A percentile compares a stretch with the other conserved stretches of the same genome.
Evolutionary conservation across 148 eudicot genomes (phyloP).

Genomic region (Heliosperma pusillum): DNA sequence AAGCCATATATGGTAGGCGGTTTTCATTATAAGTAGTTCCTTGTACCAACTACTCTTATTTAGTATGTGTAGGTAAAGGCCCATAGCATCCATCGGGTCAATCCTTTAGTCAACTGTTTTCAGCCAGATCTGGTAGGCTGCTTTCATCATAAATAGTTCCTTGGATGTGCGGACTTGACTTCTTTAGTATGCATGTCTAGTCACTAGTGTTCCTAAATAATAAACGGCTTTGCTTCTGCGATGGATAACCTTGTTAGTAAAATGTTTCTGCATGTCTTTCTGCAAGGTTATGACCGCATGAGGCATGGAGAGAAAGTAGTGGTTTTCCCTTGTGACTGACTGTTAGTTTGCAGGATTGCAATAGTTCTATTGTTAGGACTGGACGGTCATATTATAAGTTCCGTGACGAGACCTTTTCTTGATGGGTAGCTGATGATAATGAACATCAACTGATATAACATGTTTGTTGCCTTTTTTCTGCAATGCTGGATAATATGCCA

Average conservation of each 20-base stretch:
- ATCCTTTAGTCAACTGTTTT: not conserved
- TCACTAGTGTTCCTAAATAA: no score
- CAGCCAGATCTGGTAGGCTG: no score
- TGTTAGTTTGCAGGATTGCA: not conserved
- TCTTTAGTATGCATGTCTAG: not conserved
- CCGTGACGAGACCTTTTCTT: not conserved
- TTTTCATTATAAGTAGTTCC: no score
- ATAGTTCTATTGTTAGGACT: not conserved
- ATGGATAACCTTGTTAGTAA: not conserved
- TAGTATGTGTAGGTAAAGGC: no score
- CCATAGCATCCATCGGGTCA: not conserved
- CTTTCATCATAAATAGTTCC: not conserved
- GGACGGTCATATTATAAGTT: not conserved
- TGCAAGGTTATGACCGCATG: not conserved
- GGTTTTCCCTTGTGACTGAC: not conserved
- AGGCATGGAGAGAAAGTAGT: not conserved
- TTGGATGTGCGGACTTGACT: not conserved
- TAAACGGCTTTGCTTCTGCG: not conserved
- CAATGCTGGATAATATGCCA: not conserved
- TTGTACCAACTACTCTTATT: no score
- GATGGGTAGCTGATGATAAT: not conserved
- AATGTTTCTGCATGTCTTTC: not conserved
- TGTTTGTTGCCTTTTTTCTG: not conserved
- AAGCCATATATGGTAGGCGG: no score
- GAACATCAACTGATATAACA: not conserved